Conservation (phyloP, 2,329 filamentous ascomycete genomes). For the Trichoderma sp. region DNA sequence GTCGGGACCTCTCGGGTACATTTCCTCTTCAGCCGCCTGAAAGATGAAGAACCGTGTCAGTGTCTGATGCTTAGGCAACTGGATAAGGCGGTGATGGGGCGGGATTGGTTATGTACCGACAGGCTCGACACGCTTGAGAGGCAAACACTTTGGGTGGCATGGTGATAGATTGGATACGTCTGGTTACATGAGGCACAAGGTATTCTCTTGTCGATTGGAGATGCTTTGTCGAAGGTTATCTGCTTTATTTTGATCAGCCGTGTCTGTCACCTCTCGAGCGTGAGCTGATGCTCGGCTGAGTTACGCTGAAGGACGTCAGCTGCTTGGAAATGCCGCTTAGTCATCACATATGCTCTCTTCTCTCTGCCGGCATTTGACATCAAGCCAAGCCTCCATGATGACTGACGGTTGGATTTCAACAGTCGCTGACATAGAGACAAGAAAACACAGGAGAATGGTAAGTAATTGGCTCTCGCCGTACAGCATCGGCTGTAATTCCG, state of each 20-base stretch:
- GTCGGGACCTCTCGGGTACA: conserved; percentile 6
- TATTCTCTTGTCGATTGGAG: not conserved
- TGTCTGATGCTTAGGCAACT: not conserved
- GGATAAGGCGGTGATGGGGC: not conserved
- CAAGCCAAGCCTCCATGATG: too few relatives aligned
- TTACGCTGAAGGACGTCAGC: not conserved
- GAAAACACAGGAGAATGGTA: too few relatives aligned
- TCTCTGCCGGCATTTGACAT: not conserved
- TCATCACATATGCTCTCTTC: not conserved
- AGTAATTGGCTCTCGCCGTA: too few relatives aligned
- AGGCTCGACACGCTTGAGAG: conserved; percentile 20
- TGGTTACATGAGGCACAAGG: too few relatives aligned
- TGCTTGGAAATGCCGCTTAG: conserved; percentile 2
- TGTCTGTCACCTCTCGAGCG: not conserved
- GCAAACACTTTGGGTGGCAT: conserved; percentile 16
- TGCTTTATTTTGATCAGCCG: not conserved
- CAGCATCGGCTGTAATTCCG: too few relatives aligned
- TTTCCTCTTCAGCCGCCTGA: conserved; percentile 14
- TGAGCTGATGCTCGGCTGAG: not conserved
- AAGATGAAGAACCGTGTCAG: not conserved
- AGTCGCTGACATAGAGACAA: too few relatives aligned
- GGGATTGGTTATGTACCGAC: conserved; percentile 12
- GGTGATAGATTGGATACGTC: not conserved
- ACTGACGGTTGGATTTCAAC: not conserved
- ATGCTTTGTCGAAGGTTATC: not conserved